phyloP scores from a whole-genome alignment of 1,284 basidiomycete genomes.

The Xerocomus subilludens region DNA sequence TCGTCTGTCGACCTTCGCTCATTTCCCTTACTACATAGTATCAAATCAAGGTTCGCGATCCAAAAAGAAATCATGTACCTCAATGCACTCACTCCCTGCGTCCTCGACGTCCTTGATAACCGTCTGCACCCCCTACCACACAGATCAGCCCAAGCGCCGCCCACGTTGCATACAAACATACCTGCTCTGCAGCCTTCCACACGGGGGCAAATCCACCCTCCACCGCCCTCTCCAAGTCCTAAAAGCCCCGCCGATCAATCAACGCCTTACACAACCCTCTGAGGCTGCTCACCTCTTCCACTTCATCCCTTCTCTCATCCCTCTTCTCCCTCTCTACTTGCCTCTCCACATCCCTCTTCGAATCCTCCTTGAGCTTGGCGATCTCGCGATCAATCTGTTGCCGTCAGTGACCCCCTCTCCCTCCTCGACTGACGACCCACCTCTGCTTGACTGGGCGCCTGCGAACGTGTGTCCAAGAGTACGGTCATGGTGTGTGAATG shows the following conservation, averaged over 20 bases:
- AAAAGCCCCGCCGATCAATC: background rate
- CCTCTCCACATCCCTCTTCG: slow-evolving; percentile 38
- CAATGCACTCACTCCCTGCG: background rate
- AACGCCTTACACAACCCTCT: too few relatives aligned
- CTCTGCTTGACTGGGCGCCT: slow-evolving; percentile 31
- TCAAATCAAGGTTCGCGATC: too few relatives aligned
- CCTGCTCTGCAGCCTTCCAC: slow-evolving; percentile 27
- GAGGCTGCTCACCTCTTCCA: slow-evolving; percentile 28
- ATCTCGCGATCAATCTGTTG: slow-evolving; percentile 43
- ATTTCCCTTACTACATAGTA: too few relatives aligned
- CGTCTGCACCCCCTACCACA: slow-evolving; percentile 14
- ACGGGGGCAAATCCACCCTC: slow-evolving; percentile 7
- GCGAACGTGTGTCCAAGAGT: background rate
- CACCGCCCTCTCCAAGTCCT: slow-evolving; percentile 28
- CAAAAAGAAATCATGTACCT: background rate
- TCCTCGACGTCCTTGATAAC: slow-evolving; percentile 14
- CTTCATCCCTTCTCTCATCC: slow-evolving; percentile 8
- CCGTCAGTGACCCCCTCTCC: too few relatives aligned
- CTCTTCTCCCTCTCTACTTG: slow-evolving; percentile 38
- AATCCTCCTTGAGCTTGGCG: slow-evolving; percentile 38
- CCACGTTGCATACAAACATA: slow-evolving; percentile 5
- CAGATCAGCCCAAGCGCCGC: background rate
- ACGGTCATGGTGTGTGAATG: slow-evolving; percentile 24
- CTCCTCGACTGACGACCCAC: slow-evolving; percentile 18
- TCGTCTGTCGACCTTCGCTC: too few relatives aligned